These are phyloP conservation scores for Trichocomaceae sp. DNA, from an alignment of 2,329 filamentous ascomycete species.

Conservation along the genomic window DNA sequence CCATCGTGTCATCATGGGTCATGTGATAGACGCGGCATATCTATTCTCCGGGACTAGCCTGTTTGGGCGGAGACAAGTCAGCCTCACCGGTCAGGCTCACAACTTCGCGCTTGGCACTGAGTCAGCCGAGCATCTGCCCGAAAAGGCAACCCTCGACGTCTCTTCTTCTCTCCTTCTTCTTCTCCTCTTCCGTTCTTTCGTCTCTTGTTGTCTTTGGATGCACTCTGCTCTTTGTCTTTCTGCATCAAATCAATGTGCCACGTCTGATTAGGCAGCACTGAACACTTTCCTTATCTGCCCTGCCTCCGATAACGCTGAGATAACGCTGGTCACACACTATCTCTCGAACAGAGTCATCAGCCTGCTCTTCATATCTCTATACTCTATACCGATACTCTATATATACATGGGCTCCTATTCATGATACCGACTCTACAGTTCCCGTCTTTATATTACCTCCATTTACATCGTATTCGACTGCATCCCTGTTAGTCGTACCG, in stretches of 20 bases:
- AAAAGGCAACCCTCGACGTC: background rate
- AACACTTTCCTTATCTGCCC: background rate
- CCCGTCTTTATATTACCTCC: background rate
- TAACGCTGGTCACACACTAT: conserved; percentile 11
- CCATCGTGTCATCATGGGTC: background rate
- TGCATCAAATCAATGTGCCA: background rate
- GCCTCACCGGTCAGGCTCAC: background rate
- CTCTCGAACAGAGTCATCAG: background rate
- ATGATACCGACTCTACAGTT: background rate
- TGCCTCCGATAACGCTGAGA: conserved; percentile 1
- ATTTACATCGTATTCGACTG: background rate
- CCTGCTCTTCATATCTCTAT: background rate
- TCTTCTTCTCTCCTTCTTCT: background rate
- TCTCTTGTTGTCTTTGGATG: background rate
- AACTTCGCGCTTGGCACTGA: background rate
- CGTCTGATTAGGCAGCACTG: background rate
- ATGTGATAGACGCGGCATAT: too few species aligned
- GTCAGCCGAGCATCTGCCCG: background rate
- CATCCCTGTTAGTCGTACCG: background rate
- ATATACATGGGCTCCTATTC: background rate
- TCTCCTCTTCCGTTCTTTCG: background rate
- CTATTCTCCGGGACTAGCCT: background rate
- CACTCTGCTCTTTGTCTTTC: background rate
- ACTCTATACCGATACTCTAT: background rate
- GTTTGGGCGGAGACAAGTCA: background rate